Conservation (phyloP, 2,329 filamentous ascomycete genomes). For the Albophoma yamanashiensis region DNA sequence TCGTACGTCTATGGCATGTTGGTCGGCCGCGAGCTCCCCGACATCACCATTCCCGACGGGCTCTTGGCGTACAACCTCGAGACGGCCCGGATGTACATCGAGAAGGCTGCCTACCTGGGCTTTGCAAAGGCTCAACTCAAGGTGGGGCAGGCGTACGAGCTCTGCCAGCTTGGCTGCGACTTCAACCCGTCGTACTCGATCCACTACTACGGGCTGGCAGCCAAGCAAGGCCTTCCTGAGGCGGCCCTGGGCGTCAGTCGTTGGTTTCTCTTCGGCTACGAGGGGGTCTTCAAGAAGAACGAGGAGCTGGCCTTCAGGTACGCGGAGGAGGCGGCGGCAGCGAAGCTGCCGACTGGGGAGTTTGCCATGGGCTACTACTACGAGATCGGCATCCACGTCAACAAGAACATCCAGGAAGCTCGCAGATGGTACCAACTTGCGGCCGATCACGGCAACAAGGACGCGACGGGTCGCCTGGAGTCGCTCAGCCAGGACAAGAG, state of each 20-base stretch:
- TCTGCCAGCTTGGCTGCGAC: slow-evolving; percentile 87
- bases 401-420: slow-evolving; percentile 73
- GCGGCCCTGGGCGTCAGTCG: slow-evolving; percentile 94
- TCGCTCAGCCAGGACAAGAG: slow-evolving; percentile 75
- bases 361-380: slow-evolving; percentile 97
- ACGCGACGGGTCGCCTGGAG: slow-evolving; percentile 72
- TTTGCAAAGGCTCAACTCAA: slow-evolving; percentile 96
- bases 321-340: slow-evolving; percentile 72
- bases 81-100: slow-evolving; percentile 75
- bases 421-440: slow-evolving; percentile 85
- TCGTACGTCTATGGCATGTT: slow-evolving; percentile 96
- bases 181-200: slow-evolving; percentile 88
- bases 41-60: slow-evolving; percentile 66
- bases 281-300: slow-evolving; percentile 88
- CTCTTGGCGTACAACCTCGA: slow-evolving; percentile 62
- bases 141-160: slow-evolving; percentile 92
- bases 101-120: slow-evolving; percentile 90
- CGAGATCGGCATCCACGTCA: slow-evolving; percentile 88
- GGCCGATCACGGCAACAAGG: slow-evolving; percentile 82
- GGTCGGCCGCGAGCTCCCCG: slow-evolving; percentile 79
- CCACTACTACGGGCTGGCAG: slow-evolving; percentile 90
- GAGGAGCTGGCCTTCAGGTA: slow-evolving; percentile 89
- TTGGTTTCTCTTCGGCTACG: slow-evolving; percentile 96
- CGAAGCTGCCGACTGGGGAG: slow-evolving; percentile 79
- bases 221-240: slow-evolving; percentile 84